Conservation (phyloP, 169 alveolate species). For the Eimeria sp. region DNA sequence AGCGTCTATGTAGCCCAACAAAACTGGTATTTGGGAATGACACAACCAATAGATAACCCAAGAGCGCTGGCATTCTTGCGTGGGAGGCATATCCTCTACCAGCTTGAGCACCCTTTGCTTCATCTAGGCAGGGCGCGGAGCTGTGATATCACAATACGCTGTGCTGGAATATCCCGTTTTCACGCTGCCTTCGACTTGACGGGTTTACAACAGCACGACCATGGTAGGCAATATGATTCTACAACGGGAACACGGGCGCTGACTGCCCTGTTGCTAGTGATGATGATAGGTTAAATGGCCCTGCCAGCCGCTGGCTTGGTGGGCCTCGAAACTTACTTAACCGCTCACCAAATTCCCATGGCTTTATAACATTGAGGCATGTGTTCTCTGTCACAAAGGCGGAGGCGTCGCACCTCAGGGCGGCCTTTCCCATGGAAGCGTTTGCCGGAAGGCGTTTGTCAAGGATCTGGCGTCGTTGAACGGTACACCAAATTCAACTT, state of each 20-base stretch:
- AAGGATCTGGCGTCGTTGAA: slow-evolving; percentile 67
- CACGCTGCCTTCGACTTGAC: slow-evolving; percentile 73
- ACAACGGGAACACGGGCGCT: neutral
- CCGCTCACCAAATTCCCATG: neutral
- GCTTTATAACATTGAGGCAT: neutral
- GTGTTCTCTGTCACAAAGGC: slow-evolving; percentile 6
- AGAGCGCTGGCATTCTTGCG: slow-evolving; percentile 48
- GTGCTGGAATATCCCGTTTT: slow-evolving; percentile 64
- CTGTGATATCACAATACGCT: slow-evolving; percentile 58
- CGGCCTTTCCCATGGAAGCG: slow-evolving; percentile 5
- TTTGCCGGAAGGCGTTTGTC: slow-evolving; percentile 20
- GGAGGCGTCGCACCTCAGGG: neutral
- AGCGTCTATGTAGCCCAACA: neutral
- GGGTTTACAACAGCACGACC: slow-evolving; percentile 36
- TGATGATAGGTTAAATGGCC: neutral
- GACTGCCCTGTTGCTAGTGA: neutral
- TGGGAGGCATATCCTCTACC: slow-evolving; percentile 52
- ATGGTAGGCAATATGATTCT: neutral
- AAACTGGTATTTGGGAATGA: neutral
- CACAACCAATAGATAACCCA: slow-evolving; percentile 30
- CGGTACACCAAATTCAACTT: neutral
- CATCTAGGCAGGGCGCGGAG: slow-evolving; percentile 63
- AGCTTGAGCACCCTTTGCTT: slow-evolving; percentile 72
- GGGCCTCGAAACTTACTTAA: neutral
- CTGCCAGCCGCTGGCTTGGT: neutral